These are phyloP conservation scores for Alternaria longipes DNA, from an alignment of 2,329 filamentous ascomycete species.

Conservation along the genomic window DNA sequence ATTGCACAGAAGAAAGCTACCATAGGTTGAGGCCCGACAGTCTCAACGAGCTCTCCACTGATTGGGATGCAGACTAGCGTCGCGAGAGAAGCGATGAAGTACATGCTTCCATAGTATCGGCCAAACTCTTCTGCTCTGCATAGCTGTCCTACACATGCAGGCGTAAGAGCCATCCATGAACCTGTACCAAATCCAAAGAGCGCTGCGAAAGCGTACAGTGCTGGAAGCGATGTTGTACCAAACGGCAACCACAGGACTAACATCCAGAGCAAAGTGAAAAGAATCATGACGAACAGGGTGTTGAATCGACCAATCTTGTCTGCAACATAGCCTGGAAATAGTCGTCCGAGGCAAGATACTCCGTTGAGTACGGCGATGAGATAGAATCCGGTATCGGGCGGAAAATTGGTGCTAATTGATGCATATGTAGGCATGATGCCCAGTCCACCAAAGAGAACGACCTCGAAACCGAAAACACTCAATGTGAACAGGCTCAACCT, in stretches of 20 bases:
- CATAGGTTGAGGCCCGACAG: constrained; percentile 45
- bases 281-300: constrained; percentile 48
- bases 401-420: constrained; percentile 48
- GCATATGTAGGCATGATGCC: constrained; percentile 55
- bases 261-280: constrained; percentile 49
- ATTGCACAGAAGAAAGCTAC: constrained; percentile 48
- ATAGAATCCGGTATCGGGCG: constrained; percentile 46
- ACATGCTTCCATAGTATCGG: constrained; percentile 61
- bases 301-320: constrained; percentile 56
- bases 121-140: constrained; percentile 59
- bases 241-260: constrained; percentile 50
- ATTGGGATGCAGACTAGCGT: constrained; percentile 49
- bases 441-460: constrained; percentile 53
- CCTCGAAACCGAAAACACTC: constrained; percentile 48
- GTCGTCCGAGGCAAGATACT: constrained; percentile 52
- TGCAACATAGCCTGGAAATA: constrained; percentile 52
- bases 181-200: constrained; percentile 61
- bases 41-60: constrained; percentile 47
- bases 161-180: constrained; percentile 56
- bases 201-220: constrained; percentile 52
- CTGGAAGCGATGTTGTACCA: constrained; percentile 40
- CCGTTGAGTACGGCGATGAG: constrained; percentile 54
- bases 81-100: constrained; percentile 49
- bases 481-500: constrained; percentile 49
- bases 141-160: constrained; percentile 59